Percentiles rank a stretch among this genome's conserved stretches.
Evolutionary conservation across 345 rosid genomes (phyloP).

Genomic region (Gossypioides kirkii): DNA sequence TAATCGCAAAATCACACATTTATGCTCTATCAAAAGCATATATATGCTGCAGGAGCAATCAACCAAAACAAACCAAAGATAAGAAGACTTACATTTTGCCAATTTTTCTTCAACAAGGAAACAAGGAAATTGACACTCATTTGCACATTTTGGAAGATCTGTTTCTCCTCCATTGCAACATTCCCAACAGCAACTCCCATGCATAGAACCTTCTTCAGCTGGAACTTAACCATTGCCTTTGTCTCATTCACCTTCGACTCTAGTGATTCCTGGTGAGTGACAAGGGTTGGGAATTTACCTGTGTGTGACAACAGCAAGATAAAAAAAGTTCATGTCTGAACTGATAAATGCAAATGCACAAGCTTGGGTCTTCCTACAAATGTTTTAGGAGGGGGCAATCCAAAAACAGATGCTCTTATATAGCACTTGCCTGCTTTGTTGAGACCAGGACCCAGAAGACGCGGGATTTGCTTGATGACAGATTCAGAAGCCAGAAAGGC

Average conservation of each 20-base stretch:
- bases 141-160: constrained; percentile 76
- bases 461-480: constrained; percentile 80
- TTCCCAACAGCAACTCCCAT: constrained; percentile 84
- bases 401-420: neutral
- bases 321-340: neutral
- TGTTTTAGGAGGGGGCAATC: no score
- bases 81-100: constrained; percentile 61
- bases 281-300: constrained; percentile 82
- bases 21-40: neutral
- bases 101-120: constrained; percentile 70
- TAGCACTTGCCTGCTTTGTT: constrained; percentile 79
- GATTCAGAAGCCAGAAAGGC: constrained; percentile 80
- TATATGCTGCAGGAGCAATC: neutral
- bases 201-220: constrained; percentile 71
- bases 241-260: constrained; percentile 74
- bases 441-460: constrained; percentile 81
- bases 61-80: neutral
- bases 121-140: constrained; percentile 73
- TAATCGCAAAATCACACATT: no score
- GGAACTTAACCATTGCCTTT: constrained; percentile 72
- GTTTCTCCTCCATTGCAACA: constrained; percentile 66
- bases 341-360: neutral
- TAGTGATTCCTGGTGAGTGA: constrained; percentile 65
- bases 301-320: constrained; percentile 11
- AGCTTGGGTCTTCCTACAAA: neutral